These are phyloP conservation scores for Drosera capensis DNA, from an alignment of 148 eudicot species.

Conservation along the genomic window DNA sequence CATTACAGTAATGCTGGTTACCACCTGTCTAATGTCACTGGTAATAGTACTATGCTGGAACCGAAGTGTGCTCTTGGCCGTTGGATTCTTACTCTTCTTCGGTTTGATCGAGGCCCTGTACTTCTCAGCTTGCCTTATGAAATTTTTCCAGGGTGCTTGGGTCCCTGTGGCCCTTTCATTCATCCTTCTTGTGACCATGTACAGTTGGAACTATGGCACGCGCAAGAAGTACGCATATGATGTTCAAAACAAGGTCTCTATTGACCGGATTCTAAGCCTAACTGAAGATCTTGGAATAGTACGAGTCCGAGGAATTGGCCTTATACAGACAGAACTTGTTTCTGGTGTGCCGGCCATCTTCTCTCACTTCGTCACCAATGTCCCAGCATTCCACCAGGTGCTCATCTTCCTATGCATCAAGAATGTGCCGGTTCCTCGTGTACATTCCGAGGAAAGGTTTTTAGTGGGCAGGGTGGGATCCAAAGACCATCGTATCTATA, in stretches of 20 bases:
- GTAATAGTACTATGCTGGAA: slow-evolving; percentile 88
- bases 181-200: slow-evolving; percentile 59
- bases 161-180: slow-evolving; percentile 75
- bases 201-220: slow-evolving; percentile 76
- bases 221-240: slow-evolving; percentile 66
- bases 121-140: slow-evolving; percentile 85
- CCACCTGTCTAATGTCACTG: slow-evolving; percentile 94
- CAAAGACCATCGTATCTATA: slow-evolving; percentile 45
- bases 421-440: slow-evolving; percentile 74
- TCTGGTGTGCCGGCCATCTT: slow-evolving; percentile 92
- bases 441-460: slow-evolving; percentile 63
- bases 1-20: slow-evolving; percentile 96
- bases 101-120: slow-evolving; percentile 84
- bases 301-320: slow-evolving; percentile 83
- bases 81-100: slow-evolving; percentile 57
- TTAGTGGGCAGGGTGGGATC: slow-evolving; percentile 80
- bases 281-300: slow-evolving; percentile 80
- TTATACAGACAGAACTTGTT: slow-evolving; percentile 84
- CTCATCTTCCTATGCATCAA: slow-evolving; percentile 74
- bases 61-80: slow-evolving; percentile 48
- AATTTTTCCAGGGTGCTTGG: slow-evolving; percentile 97
- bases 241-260: slow-evolving; percentile 81
- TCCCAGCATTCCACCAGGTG: slow-evolving; percentile 94
- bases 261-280: slow-evolving; percentile 74
- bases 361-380: slow-evolving; percentile 92